These are phyloP conservation scores for Globisporangium spinosum DNA, from an alignment of 352 stramenopile genomes.

Conservation along the genomic window DNA sequence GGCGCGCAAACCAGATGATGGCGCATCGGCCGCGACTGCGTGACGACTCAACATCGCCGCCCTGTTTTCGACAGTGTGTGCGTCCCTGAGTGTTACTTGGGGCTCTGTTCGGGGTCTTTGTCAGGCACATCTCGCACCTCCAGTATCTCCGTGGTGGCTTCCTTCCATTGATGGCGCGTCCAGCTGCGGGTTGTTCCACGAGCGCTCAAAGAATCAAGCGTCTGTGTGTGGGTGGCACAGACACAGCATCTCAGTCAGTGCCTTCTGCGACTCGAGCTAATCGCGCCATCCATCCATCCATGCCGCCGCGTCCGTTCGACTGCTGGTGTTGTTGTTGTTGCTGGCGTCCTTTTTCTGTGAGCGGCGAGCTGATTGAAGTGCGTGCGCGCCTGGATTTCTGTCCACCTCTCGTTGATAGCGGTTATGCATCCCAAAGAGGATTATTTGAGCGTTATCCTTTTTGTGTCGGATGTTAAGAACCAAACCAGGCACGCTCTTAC, in stretches of 20 bases:
- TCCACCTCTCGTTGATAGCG: constrained; percentile 18
- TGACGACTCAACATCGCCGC: not conserved
- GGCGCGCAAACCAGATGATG: not conserved
- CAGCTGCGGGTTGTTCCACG: not conserved
- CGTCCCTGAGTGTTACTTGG: not conserved
- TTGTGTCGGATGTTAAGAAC: too few species aligned
- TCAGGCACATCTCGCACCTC: not conserved
- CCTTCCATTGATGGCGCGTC: not conserved
- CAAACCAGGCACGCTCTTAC: too few species aligned
- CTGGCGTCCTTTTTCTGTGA: not conserved
- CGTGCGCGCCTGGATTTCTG: constrained; percentile 27
- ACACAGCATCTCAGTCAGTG: not conserved
- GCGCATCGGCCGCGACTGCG: not conserved
- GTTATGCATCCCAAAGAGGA: too few species aligned
- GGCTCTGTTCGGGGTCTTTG: not conserved
- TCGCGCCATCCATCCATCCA: not conserved
- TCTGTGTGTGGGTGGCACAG: not conserved
- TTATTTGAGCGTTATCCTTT: too few species aligned
- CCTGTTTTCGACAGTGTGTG: not conserved
- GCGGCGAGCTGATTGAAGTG: not conserved
- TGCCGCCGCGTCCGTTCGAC: not conserved
- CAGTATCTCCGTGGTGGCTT: not conserved
- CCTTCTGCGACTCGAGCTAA: not conserved
- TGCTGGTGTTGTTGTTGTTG: not conserved
- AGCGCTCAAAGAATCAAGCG: not conserved